Evolutionary conservation across 1,139 yeast genomes (phyloP).

Genomic region (Keqinozyma sinolaborantium): DNA sequence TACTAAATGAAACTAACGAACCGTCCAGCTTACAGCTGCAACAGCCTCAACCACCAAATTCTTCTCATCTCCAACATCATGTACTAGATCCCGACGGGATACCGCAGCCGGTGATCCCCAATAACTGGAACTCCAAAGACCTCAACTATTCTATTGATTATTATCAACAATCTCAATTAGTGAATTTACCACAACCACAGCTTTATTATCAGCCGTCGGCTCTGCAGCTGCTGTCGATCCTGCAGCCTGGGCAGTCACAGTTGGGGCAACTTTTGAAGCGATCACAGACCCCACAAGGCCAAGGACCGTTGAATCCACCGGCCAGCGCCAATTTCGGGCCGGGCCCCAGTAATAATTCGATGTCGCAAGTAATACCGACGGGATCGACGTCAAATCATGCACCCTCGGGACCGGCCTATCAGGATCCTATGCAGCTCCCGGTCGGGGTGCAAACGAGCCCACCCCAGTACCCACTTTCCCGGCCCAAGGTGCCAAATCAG

Average conservation of each 20-base stretch:
- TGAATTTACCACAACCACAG: conserved; percentile 1
- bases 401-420: background rate
- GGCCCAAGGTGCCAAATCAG: conserved; percentile 2
- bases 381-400: background rate
- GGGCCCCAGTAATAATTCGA: too few species aligned
- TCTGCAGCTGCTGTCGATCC: background rate
- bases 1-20: too few species aligned
- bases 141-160: conserved; percentile 2
- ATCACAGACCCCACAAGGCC: background rate
- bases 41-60: too few species aligned
- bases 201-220: background rate
- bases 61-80: conserved; percentile 6
- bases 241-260: background rate
- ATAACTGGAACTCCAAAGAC: conserved; percentile 1
- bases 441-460: background rate
- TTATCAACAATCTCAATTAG: conserved; percentile 3
- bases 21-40: too few species aligned
- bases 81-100: conserved; percentile 3
- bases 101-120: conserved; percentile 4
- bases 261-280: conserved; percentile 1
- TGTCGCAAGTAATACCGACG: background rate
- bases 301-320: background rate
- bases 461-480: background rate
- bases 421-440: background rate
- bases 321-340: too few species aligned